These are phyloP conservation scores for Cryptosporidium meleagridis DNA, from an alignment of 169 alveolate genomes.

Conservation along the genomic window DNA sequence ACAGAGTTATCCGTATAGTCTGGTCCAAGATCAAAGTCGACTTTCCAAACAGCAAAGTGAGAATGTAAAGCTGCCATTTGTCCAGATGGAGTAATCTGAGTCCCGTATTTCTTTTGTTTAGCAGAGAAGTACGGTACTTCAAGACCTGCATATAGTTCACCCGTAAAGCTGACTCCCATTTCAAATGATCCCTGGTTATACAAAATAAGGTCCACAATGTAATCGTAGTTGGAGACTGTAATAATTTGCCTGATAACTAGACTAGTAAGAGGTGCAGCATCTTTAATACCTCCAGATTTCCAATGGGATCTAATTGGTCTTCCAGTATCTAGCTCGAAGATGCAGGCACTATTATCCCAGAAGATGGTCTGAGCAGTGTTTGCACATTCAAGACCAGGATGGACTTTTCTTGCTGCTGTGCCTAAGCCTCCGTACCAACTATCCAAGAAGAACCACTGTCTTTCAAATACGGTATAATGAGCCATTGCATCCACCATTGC, in stretches of 20 bases:
- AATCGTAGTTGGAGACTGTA: slow-evolving; percentile 82
- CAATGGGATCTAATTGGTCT: slow-evolving; percentile 81
- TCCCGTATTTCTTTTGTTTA: slow-evolving; percentile 77
- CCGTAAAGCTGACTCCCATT: slow-evolving; percentile 79
- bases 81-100: slow-evolving; percentile 80
- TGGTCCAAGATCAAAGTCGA: slow-evolving; percentile 80
- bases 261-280: slow-evolving; percentile 79
- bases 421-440: slow-evolving; percentile 84
- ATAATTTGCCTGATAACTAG: slow-evolving; percentile 78
- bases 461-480: slow-evolving; percentile 80
- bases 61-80: slow-evolving; percentile 82
- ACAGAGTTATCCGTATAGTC: slow-evolving; percentile 77
- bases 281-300: slow-evolving; percentile 79
- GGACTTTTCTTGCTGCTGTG: slow-evolving; percentile 80
- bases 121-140: slow-evolving; percentile 82
- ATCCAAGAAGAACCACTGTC: slow-evolving; percentile 81
- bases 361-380: slow-evolving; percentile 78
- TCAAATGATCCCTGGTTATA: slow-evolving; percentile 78
- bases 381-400: slow-evolving; percentile 80
- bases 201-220: slow-evolving; percentile 78
- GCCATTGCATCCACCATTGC: slow-evolving; percentile 82
- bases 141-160: slow-evolving; percentile 82
- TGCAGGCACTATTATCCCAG: slow-evolving; percentile 78
- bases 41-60: slow-evolving; percentile 81
- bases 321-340: slow-evolving; percentile 79